These are phyloP conservation scores for Epichloe typhina DNA, from an alignment of 2,329 filamentous ascomycete genomes.

Conservation along the genomic window DNA sequence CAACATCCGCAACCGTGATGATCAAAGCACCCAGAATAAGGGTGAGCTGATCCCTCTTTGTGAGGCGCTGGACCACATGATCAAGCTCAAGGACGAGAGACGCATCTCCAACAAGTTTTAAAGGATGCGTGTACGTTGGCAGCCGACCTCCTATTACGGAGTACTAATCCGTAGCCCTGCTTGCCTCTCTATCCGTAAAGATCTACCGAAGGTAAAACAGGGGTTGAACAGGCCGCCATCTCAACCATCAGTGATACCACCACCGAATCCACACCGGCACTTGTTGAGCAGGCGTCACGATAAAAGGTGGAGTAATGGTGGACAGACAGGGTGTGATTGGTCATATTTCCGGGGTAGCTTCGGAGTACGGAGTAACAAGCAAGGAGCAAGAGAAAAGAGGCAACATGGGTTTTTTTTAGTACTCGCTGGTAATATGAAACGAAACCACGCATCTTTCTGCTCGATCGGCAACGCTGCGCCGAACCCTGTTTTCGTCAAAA, in stretches of 20 bases:
- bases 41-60: slow-evolving; percentile 44
- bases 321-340: no score
- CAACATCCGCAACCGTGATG: slow-evolving; percentile 51
- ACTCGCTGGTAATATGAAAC: no score
- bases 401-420: no score
- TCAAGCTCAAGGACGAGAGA: slow-evolving; percentile 36
- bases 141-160: background rate
- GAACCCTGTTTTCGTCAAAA: no score
- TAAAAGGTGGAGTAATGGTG: no score
- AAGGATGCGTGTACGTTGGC: background rate
- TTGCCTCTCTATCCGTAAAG: background rate
- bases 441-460: no score
- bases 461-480: no score
- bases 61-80: slow-evolving; percentile 42
- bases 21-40: slow-evolving; percentile 47
- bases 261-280: background rate
- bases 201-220: background rate
- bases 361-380: no score
- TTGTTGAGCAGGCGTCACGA: no score
- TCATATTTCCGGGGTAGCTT: no score
- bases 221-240: background rate
- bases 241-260: no score
- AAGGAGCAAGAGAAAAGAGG: no score
- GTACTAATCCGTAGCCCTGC: background rate
- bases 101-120: slow-evolving; percentile 23